Conservation (phyloP, 257 asterid genomes). For the Gardenia jasminoides region DNA sequence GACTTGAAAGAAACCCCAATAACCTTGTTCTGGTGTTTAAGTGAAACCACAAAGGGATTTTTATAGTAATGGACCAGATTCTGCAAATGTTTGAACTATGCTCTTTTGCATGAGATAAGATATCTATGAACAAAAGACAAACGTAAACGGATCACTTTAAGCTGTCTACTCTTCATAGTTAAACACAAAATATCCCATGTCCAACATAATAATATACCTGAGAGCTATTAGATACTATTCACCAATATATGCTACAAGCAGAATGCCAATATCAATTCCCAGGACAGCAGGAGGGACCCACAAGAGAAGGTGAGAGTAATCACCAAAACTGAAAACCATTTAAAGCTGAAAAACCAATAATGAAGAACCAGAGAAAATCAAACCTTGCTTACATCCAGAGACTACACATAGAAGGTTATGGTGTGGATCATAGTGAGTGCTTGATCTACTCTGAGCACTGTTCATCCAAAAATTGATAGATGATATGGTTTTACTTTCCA, state of each 20-base stretch:
- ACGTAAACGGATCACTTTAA: not conserved
- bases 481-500: slow-evolving; percentile 56
- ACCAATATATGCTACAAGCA: not conserved
- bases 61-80: not conserved
- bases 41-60: not conserved
- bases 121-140: not conserved
- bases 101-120: not conserved
- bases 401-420: slow-evolving; percentile 81
- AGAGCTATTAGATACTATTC: not conserved
- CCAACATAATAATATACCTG: not conserved
- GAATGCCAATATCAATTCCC: not conserved
- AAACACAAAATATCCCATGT: not conserved
- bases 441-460: slow-evolving; percentile 72
- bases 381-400: slow-evolving; percentile 79
- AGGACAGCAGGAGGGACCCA: not conserved
- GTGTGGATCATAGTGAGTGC: slow-evolving; percentile 93
- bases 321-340: not conserved
- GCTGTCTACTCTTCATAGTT: not conserved
- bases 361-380: slow-evolving; percentile 9
- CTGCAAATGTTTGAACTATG: not conserved
- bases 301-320: not conserved
- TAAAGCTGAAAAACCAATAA: not conserved
- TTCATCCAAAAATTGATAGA: slow-evolving; percentile 97
- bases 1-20: not conserved
- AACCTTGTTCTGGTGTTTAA: not conserved